A percentile compares a stretch with the other conserved stretches of the same genome.
phyloP scores from a whole-genome alignment of 306 rosid species.

The Glycine soja region DNA sequence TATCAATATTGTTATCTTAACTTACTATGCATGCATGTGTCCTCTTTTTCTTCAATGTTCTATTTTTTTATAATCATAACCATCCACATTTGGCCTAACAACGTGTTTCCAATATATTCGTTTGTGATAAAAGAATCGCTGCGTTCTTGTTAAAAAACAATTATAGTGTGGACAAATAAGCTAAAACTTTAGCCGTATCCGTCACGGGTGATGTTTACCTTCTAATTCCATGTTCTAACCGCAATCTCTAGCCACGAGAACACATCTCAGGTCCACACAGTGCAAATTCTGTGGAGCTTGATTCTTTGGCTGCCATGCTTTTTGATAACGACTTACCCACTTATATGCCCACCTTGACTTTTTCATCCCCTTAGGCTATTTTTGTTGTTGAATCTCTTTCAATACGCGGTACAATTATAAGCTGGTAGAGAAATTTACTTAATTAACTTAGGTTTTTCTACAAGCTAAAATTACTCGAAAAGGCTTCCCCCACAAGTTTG shows the following conservation, averaged over 20 bases:
- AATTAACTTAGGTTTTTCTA: neutral
- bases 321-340: constrained; percentile 49
- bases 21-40: neutral
- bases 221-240: constrained; percentile 41
- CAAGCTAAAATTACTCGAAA: neutral
- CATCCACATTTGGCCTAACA: constrained; percentile 24
- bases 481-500: constrained; percentile 11
- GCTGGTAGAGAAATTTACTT: neutral
- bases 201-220: constrained; percentile 51
- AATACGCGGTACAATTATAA: neutral
- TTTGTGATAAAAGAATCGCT: constrained; percentile 39
- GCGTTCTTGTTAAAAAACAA: constrained; percentile 25
- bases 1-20: neutral
- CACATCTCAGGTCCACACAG: constrained; percentile 44
- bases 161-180: constrained; percentile 37
- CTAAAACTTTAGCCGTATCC: constrained; percentile 12
- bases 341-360: constrained; percentile 41
- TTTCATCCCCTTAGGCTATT: constrained; percentile 21
- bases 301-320: constrained; percentile 40
- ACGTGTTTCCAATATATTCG: constrained; percentile 40
- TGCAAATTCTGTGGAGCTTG: constrained; percentile 36
- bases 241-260: constrained; percentile 47
- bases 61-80: neutral
- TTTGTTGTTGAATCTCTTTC: constrained; percentile 26
- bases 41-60: neutral